Evolutionary conservation across 1,284 basidiomycete genomes (phyloP), one percentile per base, ranked within the genome.

Genomic region (Butyriboletus appendiculatus): DNA sequence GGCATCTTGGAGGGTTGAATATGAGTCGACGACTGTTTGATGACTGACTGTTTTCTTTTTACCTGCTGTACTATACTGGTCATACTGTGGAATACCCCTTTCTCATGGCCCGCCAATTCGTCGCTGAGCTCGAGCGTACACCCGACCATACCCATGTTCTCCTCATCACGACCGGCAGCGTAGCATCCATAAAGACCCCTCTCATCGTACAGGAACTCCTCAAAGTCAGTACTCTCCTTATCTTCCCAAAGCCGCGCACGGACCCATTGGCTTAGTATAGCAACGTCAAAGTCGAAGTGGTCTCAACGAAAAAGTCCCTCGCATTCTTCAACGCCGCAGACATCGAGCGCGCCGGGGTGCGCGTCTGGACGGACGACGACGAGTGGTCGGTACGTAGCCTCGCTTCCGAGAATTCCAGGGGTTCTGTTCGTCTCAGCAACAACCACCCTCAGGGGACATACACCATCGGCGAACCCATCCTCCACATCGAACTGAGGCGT

Each of bases 401-500:
- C 28, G 8, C 33, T 7, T 35, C 28, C 14, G 26, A 16, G 11
- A 2, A 24, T 50, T 20, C 18, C n/a, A 40, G 30, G 20, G 10
- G 20, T 28, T 28, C 16, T 39, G 41, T 18, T 15, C 15, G 48
- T 30, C 24, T 8, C 26, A n/a, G 16, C 47, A 28, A 24, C 22
- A 24, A 24, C 26, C 7, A 26, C 26, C 48, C 20, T 34, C 52
- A 87, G 85, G 76, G 68, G 15, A 71, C 69, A 70, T 88, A 81
- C 59, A 81, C 80, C 57, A 82, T 96, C 40, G 92, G 94, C 0
- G 92, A 98, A 65, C 92, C 96, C 0, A 96, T 99, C 53, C 77
- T 98, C 39, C 96, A 99, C 70, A 98, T 99, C 52, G 95, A 98
- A 76, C 82, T 99, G 0, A 81, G 96, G 6, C 81, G 96, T 48